Percentiles rank a stretch among this genome's conserved stretches.
phyloP scores from a whole-genome alignment of 202 grass and related monocot genomes.

The Tripidium arundinaceum region DNA sequence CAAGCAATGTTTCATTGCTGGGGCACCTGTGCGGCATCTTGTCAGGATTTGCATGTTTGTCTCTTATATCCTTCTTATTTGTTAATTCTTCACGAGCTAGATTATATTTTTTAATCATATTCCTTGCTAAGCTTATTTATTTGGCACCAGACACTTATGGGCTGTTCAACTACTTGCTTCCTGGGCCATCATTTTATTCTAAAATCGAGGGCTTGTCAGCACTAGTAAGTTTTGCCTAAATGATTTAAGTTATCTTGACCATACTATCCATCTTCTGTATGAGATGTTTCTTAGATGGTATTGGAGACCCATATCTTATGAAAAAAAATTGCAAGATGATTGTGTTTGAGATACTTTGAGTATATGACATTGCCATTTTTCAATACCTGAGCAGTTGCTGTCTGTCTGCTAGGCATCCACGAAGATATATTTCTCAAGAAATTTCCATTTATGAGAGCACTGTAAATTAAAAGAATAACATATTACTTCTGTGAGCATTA shows the following conservation, averaged over 20 bases:
- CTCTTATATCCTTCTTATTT: constrained; percentile 40
- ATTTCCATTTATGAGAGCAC: constrained; percentile 69
- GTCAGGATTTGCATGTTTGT: constrained; percentile 99
- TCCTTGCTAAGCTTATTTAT: constrained; percentile 39
- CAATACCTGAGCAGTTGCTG: constrained; percentile 56
- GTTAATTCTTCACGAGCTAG: constrained; percentile 11
- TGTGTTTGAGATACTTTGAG: no score
- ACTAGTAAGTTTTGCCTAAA: constrained; percentile 55
- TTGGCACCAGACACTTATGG: constrained; percentile 66
- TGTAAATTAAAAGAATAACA: constrained; percentile 32
- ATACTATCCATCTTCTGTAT: constrained; percentile 14
- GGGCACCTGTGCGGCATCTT: constrained; percentile 95
- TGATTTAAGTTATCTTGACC: constrained; percentile 20
- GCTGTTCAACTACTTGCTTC: constrained; percentile 83
- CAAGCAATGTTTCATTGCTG: constrained; percentile 90
- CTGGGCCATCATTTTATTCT: constrained; percentile 84
- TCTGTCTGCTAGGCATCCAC: constrained; percentile 71
- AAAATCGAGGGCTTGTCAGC: constrained; percentile 67
- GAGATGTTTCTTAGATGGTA: constrained; percentile 32
- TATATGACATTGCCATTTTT: background rate
- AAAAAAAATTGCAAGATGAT: no score
- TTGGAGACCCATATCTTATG: no score
- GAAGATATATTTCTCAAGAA: constrained; percentile 87
- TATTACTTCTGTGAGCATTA: constrained; percentile 23
- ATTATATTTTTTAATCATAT: constrained; percentile 21